Evolutionary conservation across 2,329 filamentous ascomycete species (phyloP), one percentile per base, ranked within the genome.

Genomic region (Fusarium sp.): DNA sequence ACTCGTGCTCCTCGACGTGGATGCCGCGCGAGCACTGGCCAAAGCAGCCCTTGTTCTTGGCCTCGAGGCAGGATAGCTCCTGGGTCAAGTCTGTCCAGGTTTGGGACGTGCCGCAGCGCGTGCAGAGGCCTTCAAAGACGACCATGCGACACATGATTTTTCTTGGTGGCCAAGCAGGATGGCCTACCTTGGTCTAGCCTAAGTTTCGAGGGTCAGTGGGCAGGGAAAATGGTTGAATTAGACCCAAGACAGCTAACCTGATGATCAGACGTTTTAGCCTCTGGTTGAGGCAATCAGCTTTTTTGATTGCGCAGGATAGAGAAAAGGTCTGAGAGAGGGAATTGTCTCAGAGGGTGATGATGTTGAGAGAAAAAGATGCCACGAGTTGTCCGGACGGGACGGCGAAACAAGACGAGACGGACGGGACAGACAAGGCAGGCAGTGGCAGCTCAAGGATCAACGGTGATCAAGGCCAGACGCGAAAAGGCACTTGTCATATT

Each of bases 31-130:
- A 73, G 77, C 86, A 88, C 56, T 83, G 78, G 45, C 86, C 86
- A 64, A 88, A 87, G 13, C 73, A 74, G 57, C 84, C 86, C 25
- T 81, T 82, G 79, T 88, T 88, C 75, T 88, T 88, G 41, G 86
- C 85, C 70, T 87, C 82, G 59, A 88, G 83, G 66, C 86, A 88
- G 9, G 84, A 85, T 4, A 88, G 81, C 72, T 85, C 80, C 75
- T 87, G 86, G 14, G 83, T 80, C 23, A 88, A 81, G 10, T 87
- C 84, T 30, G 82, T 78, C 86, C 86, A 86, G 18, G 81, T 84
- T 63, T 85, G 83, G 52, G 69, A 74, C 7, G 82, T 78, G 45
- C 78, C 81, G 77, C 86, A 88, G 57, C 80, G 81, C 41, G 84
- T 84, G 79, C 86, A 88, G 45, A 78, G 77, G 56, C 86, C 86